Base-by-base conservation (phyloP, 345 rosid genomes). In the Nasturtium officinale region DNA sequence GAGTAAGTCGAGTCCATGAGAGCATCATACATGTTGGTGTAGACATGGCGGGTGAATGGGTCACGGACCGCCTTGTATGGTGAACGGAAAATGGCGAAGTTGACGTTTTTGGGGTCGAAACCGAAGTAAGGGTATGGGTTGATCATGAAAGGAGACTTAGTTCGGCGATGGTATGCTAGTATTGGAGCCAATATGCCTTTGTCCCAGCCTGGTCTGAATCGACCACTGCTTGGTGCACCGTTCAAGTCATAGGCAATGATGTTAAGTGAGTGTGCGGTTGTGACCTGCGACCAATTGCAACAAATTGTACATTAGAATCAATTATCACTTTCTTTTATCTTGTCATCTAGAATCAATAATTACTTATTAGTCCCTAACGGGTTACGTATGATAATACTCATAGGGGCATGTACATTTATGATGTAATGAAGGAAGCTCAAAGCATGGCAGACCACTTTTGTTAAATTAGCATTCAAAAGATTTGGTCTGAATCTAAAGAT, bases 51-150 rank as follows among this genome's bases (percentile, higher is more conserved):
- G 10, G 92, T 91, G 61, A 56, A 60, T 6, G 52, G 20, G 74
- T 94, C 97, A 48, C 55, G 80, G 33, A 86, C 18, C 2, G 95
- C 93, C 0, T 45, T 79, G 80, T 79, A 84, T 0, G 79, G 82
- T 1, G 72, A 12, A 35, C 73, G 82, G 87, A 89, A 94, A 18
- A 87, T 78, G 29, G 78, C 80, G 70, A 73, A 94, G 47, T 90
- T 78, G 5, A 76, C 50, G 69, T 81, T 67, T 35, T 67, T 54
- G 0, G 83, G 83, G 58, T 79, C 78, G 54, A 79, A 88, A 20
- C 83, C 76, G 61, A 90, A 94, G 79, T 85, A 94, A 3, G 98
- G 96, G 67, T 93, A 90, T 0, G 98, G 96, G 74, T 90, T 90
- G 32, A 94, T 33, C 87, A 89, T 73, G 72, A 94, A 84, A 3